Conservation (phyloP, 148 eudicot species). For the Fagopyrum tataricum region DNA sequence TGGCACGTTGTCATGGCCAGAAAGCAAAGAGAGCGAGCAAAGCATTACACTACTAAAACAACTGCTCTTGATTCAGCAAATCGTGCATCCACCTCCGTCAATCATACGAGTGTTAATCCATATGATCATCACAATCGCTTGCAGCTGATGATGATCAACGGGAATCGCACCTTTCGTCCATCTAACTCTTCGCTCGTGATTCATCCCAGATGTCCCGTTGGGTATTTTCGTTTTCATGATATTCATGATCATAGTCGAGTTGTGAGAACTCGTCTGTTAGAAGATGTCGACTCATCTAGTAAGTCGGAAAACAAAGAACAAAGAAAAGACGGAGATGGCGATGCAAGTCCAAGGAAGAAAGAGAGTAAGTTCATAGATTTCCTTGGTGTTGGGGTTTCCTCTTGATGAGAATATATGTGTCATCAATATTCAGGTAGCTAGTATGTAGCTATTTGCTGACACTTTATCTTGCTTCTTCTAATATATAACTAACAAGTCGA, state of each 20-base stretch:
- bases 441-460: neutral
- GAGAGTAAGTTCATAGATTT: conserved; percentile 11
- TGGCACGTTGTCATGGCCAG: conserved; percentile 16
- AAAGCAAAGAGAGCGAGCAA: conserved; percentile 11
- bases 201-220: neutral
- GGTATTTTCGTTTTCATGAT: neutral
- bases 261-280: neutral
- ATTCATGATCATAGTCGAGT: neutral
- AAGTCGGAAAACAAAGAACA: neutral
- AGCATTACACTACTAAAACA: neutral
- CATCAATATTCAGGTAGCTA: neutral
- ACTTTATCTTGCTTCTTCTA: neutral
- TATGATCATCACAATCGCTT: too few species aligned
- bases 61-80: neutral
- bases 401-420: neutral
- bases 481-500: too few species aligned
- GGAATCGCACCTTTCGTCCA: neutral
- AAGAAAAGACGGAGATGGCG: neutral
- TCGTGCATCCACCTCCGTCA: neutral
- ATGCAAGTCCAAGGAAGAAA: neutral
- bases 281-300: neutral
- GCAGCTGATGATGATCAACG: neutral
- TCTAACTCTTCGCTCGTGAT: neutral
- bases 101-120: neutral
- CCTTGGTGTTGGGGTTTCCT: conserved; percentile 15